These are phyloP conservation scores for Halophytophthora polymorphica DNA, from an alignment of 352 stramenopile species.

Conservation along the genomic window DNA sequence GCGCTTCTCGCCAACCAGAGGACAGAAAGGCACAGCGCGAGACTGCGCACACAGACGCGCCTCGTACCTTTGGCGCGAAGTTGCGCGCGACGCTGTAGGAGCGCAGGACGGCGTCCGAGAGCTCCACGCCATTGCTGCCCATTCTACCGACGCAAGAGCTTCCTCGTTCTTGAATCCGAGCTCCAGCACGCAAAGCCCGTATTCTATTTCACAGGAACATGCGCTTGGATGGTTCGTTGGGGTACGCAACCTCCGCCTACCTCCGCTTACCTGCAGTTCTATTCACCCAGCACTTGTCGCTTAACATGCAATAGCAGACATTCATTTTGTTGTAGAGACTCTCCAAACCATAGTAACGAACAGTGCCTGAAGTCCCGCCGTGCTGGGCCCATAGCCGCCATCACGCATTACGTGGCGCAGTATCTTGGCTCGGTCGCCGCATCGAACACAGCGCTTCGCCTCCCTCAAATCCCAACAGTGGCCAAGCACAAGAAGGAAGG, in stretches of 20 bases:
- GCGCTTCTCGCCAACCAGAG: background rate
- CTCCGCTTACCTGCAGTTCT: background rate
- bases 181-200: no score
- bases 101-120: slow-evolving; percentile 58
- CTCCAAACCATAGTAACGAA: background rate
- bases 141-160: background rate
- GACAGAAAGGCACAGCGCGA: background rate
- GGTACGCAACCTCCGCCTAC: no score
- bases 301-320: background rate
- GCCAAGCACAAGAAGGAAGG: no score
- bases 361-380: background rate
- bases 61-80: slow-evolving; percentile 56
- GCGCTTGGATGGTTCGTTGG: no score
- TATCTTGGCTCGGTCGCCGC: slow-evolving; percentile 12
- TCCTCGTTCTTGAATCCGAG: slow-evolving; percentile 5
- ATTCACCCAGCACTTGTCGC: slow-evolving; percentile 15
- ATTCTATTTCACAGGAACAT: no score
- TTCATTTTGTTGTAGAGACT: background rate
- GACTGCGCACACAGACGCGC: background rate
- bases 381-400: slow-evolving; percentile 29
- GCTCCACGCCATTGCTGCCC: slow-evolving; percentile 29
- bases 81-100: slow-evolving; percentile 66
- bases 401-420: slow-evolving; percentile 6
- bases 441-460: background rate
- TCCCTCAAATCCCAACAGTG: no score